These are phyloP conservation scores for Phaeodactylum tricornutum DNA, from an alignment of 108 stramenopile species.

Conservation along the genomic window DNA sequence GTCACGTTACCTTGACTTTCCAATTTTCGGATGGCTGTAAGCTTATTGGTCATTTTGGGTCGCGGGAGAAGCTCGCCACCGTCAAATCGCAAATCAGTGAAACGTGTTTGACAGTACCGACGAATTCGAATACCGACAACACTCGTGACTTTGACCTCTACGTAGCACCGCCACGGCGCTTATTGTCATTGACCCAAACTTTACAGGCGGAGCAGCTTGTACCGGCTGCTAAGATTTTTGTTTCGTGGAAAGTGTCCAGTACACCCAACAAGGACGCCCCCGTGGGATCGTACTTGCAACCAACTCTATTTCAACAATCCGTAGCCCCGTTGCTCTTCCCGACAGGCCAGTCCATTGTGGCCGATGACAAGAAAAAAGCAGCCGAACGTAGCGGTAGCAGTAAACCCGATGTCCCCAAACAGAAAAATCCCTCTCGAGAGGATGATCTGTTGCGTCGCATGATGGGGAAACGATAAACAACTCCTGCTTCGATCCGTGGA, in stretches of 20 bases:
- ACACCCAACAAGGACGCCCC: neutral
- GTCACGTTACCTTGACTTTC: constrained; percentile 50
- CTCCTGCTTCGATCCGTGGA: too few species aligned
- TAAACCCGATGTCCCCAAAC: constrained; percentile 3
- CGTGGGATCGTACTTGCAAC: constrained; percentile 16
- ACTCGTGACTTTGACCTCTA: constrained; percentile 49
- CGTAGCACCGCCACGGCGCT: constrained; percentile 61
- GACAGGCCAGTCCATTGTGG: constrained; percentile 10
- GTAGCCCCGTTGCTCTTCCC: constrained; percentile 2
- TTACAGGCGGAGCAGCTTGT: constrained; percentile 55
- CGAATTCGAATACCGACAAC: neutral
- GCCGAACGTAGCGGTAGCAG: neutral
- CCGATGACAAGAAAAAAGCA: constrained; percentile 1
- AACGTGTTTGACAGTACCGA: constrained; percentile 12
- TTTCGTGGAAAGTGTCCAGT: constrained; percentile 46
- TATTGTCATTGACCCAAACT: constrained; percentile 29
- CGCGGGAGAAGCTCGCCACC: constrained; percentile 31
- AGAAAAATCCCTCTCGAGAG: constrained; percentile 22
- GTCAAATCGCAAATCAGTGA: constrained; percentile 22
- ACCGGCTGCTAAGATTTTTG: constrained; percentile 72
- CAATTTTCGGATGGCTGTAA: constrained; percentile 50
- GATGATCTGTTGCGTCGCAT: constrained; percentile 30
- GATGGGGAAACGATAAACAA: too few species aligned
- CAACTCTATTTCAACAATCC: constrained; percentile 7
- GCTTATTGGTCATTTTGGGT: constrained; percentile 53